Percentiles rank a stretch among this genome's conserved stretches.
These are phyloP conservation scores for Poa pratensis DNA, from an alignment of 176 grass and related monocot species.

Conservation along the genomic window DNA sequence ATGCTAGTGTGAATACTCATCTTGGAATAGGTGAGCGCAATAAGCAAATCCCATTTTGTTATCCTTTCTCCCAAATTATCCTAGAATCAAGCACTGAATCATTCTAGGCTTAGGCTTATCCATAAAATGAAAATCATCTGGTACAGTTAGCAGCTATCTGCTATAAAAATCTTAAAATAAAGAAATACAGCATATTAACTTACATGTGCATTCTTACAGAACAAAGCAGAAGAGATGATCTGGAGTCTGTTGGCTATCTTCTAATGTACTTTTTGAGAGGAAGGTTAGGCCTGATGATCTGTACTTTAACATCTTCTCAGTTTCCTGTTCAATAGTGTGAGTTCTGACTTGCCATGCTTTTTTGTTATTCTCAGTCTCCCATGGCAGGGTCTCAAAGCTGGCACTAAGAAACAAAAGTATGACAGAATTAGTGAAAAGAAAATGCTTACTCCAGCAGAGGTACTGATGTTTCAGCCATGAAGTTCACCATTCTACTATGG, in stretches of 20 bases:
- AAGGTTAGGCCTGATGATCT: slow-evolving; percentile 65
- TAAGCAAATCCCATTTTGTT: slow-evolving; percentile 15
- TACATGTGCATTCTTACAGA: slow-evolving; percentile 55
- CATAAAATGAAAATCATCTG: slow-evolving; percentile 36
- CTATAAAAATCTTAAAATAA: not conserved
- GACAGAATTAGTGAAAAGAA: slow-evolving; percentile 99
- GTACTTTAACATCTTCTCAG: slow-evolving; percentile 10
- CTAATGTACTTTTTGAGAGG: slow-evolving; percentile 93
- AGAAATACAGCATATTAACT: not conserved
- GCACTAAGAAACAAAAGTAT: slow-evolving; percentile 95
- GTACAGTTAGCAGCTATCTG: not conserved
- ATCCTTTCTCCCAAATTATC: slow-evolving; percentile 1
- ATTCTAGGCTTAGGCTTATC: not conserved
- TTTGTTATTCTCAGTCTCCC: slow-evolving; percentile 71
- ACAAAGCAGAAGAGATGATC: slow-evolving; percentile 99
- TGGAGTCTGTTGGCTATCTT: slow-evolving; percentile 96
- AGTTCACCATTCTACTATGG: slow-evolving; percentile 24
- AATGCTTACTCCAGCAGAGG: slow-evolving; percentile 93
- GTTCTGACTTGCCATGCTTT: slow-evolving; percentile 43
- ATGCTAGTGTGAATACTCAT: slow-evolving; percentile 99
- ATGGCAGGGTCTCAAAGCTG: slow-evolving; percentile 96
- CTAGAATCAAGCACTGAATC: slow-evolving; percentile 10
- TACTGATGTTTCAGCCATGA: slow-evolving; percentile 47
- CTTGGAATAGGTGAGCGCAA: slow-evolving; percentile 84
- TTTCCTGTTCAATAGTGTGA: slow-evolving; percentile 36